Base-by-base conservation (phyloP, 2,329 filamentous ascomycete species). In the Tolypocladium inflatum region DNA sequence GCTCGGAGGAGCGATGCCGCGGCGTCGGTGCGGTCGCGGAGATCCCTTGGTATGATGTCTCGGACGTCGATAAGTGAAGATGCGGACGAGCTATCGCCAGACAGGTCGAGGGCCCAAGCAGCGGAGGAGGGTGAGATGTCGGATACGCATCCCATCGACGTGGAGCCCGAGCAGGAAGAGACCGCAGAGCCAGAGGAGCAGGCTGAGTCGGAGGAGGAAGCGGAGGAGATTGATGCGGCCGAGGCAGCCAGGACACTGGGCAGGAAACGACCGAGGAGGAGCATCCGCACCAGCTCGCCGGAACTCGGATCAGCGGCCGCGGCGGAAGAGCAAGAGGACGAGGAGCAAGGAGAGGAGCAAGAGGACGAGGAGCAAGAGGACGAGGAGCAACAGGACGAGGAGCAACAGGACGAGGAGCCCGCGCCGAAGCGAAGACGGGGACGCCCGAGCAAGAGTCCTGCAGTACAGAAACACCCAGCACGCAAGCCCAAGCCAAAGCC, bases 221-320 rank as follows among this genome's bases (percentile, higher is more conserved):
- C 76, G 1, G 72, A 80, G 55, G 76, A 79, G 53, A 73, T 81
- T 19, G 67, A 71, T 42, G 74, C 68, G 2, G 60, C 65, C 5
- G 76, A 80, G 61, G 76, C 76, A 4, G 78, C 79, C 63, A 66
- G 57, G 62, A 58, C 59, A 0, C 65, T 80, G 9, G 73, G 76
- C 8, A 72, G 67, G 55, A 82, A 80, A 62, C 76, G 78, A 1
- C 71, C 69, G 2, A 73, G 77, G 48, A 63, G 65, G 17, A 76
- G 73, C 59, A 60, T 67, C 3, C 68, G 67, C 30, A 69, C 67
- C n/a, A 68, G 64, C 2, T 78, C 78, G 0, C 74, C 76, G 2
- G 77, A 79, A 51, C 67, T 75, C 3, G 74, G 75, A 13, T 73
- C 73, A 0, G 68, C 69, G 15, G 64, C 60, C 3, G 58, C 66